Evolutionary conservation across 225 moss, liverwort and hornwort species (phyloP).

Genomic region (Pseudisothecium myosuroides): DNA sequence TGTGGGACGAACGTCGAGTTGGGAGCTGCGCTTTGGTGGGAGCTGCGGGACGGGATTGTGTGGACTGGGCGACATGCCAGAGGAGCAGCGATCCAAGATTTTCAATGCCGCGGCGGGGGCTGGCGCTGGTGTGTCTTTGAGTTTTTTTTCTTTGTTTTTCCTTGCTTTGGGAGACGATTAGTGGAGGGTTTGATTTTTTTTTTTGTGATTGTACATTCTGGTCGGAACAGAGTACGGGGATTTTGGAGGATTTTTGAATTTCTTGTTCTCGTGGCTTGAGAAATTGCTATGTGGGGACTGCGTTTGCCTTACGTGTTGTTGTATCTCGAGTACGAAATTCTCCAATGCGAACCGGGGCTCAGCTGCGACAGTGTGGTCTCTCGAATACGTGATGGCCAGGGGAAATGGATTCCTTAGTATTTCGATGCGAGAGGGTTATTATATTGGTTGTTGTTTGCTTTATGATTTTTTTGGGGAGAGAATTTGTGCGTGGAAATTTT

Average conservation of each 20-base stretch:
- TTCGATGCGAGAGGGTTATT: background rate
- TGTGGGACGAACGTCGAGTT: slow-evolving; percentile 21
- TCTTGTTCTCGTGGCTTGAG: background rate
- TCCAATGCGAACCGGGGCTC: background rate
- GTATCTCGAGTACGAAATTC: background rate
- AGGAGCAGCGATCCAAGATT: slow-evolving; percentile 98
- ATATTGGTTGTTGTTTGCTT: background rate
- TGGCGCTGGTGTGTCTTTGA: slow-evolving; percentile 39
- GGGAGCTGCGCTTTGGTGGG: slow-evolving; percentile 1
- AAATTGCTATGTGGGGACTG: background rate
- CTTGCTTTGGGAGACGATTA: background rate
- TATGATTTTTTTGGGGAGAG: background rate
- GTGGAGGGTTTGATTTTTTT: background rate
- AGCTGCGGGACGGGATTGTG: slow-evolving; percentile 5
- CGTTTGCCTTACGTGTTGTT: background rate
- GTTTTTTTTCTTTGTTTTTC: background rate
- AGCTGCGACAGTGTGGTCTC: background rate
- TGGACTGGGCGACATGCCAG: slow-evolving; percentile 53
- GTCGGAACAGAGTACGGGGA: background rate
- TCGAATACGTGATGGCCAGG: background rate
- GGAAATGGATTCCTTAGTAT: background rate
- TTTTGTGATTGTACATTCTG: background rate
- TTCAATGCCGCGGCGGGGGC: slow-evolving; percentile 96
- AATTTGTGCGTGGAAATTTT: background rate
- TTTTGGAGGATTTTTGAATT: background rate